Evolutionary conservation across 1,139 yeast species (phyloP).

Genomic region (Geotrichum aggregatum): DNA sequence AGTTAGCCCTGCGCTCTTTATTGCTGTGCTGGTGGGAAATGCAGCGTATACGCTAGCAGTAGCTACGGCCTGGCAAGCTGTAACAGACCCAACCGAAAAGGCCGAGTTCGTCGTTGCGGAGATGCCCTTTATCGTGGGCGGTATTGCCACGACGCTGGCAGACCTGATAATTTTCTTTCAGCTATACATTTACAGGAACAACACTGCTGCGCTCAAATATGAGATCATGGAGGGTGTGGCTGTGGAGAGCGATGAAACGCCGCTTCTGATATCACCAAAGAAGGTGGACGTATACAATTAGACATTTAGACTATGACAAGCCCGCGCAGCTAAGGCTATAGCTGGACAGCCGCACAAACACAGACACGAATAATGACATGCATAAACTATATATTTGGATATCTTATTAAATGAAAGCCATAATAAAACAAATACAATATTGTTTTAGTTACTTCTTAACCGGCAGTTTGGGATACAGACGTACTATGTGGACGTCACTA

Average conservation of each 20-base stretch:
- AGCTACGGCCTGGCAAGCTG: conserved; percentile 43
- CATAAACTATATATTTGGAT: no score
- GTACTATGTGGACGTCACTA: no score
- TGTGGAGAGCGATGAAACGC: conserved; percentile 7
- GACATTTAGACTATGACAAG: neutral
- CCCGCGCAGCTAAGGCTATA: no score
- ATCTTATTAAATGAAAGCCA: no score
- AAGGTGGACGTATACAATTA: conserved; percentile 7
- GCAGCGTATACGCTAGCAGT: conserved; percentile 69
- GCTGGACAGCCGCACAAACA: no score
- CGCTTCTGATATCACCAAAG: conserved; percentile 5
- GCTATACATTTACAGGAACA: conserved; percentile 37
- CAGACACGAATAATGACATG: no score
- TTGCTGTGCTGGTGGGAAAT: conserved; percentile 72
- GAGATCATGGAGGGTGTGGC: conserved; percentile 3
- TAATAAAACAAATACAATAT: no score
- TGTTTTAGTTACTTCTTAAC: no score
- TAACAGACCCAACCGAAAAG: conserved; percentile 56
- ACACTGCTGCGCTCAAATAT: neutral
- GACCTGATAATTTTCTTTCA: conserved; percentile 73
- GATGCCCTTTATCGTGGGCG: conserved; percentile 76
- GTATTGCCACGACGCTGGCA: conserved; percentile 72
- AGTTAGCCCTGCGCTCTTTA: conserved; percentile 68
- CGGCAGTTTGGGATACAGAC: no score
- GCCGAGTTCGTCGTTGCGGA: conserved; percentile 57